Evolutionary conservation across 805 yeast genomes (phyloP).

Genomic region (Brettanomyces naardenensis): DNA sequence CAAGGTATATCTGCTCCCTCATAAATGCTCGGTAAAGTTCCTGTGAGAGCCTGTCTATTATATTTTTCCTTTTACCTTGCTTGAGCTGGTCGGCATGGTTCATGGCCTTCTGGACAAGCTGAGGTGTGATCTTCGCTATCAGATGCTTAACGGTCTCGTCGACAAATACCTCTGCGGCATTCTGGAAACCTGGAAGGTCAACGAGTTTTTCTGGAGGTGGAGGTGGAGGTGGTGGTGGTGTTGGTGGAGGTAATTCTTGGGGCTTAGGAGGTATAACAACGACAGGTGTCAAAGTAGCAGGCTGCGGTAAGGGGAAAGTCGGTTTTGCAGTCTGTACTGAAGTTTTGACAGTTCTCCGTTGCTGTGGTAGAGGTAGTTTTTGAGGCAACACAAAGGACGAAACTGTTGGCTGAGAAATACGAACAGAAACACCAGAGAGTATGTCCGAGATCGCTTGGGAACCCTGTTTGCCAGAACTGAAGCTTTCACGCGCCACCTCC

Average conservation of each 20-base stretch:
- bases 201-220: conserved; percentile 15
- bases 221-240: background rate
- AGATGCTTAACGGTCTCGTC: conserved; percentile 17
- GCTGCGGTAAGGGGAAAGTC: background rate
- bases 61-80: background rate
- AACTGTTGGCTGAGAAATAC: background rate
- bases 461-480: conserved; percentile 11
- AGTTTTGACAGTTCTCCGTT: background rate
- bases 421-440: conserved; percentile 3
- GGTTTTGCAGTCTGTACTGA: background rate
- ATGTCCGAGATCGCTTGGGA: conserved; percentile 6
- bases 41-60: background rate
- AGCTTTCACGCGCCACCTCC: conserved; percentile 16
- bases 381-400: background rate
- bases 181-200: conserved; percentile 21
- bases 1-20: conserved; percentile 43
- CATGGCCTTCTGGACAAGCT: background rate
- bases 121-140: conserved; percentile 15
- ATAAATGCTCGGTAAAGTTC: conserved; percentile 52
- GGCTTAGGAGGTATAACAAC: background rate
- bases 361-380: background rate
- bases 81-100: background rate
- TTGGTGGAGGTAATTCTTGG: background rate
- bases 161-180: conserved; percentile 23
- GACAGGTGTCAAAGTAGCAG: background rate